A percentile compares a stretch with the other conserved stretches of the same genome.
These are phyloP conservation scores for Fusarium circinatum DNA, from an alignment of 2,329 filamentous ascomycete genomes.

Conservation along the genomic window DNA sequence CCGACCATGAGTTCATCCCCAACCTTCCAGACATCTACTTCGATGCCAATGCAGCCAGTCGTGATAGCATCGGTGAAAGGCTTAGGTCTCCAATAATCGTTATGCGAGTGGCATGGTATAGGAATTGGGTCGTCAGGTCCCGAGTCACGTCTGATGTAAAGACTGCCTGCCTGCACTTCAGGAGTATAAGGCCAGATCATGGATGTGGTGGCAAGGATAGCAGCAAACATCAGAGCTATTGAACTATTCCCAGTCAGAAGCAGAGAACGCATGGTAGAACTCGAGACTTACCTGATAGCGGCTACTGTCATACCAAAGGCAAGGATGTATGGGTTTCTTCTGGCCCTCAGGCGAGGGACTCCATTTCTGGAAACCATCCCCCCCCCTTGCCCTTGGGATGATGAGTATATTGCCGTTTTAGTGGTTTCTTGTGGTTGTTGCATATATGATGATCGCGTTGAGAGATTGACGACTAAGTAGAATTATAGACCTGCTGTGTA, in stretches of 20 bases:
- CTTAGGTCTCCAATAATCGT: constrained; percentile 74
- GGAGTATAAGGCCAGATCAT: constrained; percentile 13
- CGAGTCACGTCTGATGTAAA: not conserved
- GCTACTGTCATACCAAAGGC: constrained; percentile 23
- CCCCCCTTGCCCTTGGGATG: not conserved
- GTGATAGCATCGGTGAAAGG: constrained; percentile 71
- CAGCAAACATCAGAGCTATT: constrained; percentile 16
- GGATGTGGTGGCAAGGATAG: constrained; percentile 18
- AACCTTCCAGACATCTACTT: constrained; percentile 76
- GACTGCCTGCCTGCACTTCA: not conserved
- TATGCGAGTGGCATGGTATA: constrained; percentile 73
- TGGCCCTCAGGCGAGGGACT: not conserved
- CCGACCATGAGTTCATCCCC: constrained; percentile 68
- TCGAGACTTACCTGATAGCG: constrained; percentile 15
- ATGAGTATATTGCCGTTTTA: not conserved
- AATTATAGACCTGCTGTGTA: not conserved
- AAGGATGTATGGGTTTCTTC: constrained; percentile 22
- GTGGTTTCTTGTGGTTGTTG: not conserved
- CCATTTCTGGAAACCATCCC: not conserved
- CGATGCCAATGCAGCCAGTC: constrained; percentile 70
- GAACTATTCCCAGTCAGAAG: constrained; percentile 5
- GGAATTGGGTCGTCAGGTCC: constrained; percentile 48
- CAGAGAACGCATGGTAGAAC: accelerated
- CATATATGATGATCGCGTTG: not conserved
- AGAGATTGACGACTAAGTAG: not conserved